A percentile compares a stretch with the other conserved stretches of the same genome.
Conservation (phyloP, 1,284 basidiomycete species). For the Fomitopsis betulina region DNA sequence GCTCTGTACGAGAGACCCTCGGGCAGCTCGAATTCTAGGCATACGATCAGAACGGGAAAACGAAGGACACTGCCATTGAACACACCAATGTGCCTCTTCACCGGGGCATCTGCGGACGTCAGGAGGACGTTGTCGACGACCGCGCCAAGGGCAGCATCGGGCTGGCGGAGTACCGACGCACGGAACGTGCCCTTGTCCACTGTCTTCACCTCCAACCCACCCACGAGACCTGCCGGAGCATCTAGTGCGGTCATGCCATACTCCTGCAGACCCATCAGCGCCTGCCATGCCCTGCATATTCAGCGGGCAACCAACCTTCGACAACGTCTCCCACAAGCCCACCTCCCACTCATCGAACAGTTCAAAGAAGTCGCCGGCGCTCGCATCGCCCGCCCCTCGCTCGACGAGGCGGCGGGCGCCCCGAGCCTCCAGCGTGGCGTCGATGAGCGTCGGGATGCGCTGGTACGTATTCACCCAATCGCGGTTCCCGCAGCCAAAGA, state of each 20-base stretch:
- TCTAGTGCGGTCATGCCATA: conserved; percentile 19
- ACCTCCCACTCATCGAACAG: conserved; percentile 42
- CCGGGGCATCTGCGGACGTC: conserved; percentile 34
- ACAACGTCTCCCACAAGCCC: conserved; percentile 36
- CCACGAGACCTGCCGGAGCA: neutral
- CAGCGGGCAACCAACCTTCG: conserved; percentile 21
- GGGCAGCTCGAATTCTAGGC: conserved; percentile 37
- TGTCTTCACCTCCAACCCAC: conserved; percentile 28
- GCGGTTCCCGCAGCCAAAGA: conserved; percentile 52
- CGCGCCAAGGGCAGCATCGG: conserved; percentile 35
- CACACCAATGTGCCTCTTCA: conserved; percentile 40
- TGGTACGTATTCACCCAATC: conserved; percentile 53
- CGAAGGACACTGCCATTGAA: neutral
- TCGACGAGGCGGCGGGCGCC: conserved; percentile 29
- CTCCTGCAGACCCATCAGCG: conserved; percentile 16
- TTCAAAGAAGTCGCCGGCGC: conserved; percentile 40
- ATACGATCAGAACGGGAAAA: conserved; percentile 15
- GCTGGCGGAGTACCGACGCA: conserved; percentile 35
- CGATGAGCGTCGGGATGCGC: conserved; percentile 42
- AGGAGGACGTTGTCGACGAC: conserved; percentile 39
- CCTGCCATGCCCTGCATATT: neutral
- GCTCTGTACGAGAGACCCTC: conserved; percentile 32
- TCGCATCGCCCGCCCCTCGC: conserved; percentile 42
- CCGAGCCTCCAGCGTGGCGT: conserved; percentile 17
- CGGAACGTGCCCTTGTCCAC: conserved; percentile 32